These are phyloP conservation scores for Monosporascus sp. DNA, from an alignment of 2,329 filamentous ascomycete species.

Conservation along the genomic window DNA sequence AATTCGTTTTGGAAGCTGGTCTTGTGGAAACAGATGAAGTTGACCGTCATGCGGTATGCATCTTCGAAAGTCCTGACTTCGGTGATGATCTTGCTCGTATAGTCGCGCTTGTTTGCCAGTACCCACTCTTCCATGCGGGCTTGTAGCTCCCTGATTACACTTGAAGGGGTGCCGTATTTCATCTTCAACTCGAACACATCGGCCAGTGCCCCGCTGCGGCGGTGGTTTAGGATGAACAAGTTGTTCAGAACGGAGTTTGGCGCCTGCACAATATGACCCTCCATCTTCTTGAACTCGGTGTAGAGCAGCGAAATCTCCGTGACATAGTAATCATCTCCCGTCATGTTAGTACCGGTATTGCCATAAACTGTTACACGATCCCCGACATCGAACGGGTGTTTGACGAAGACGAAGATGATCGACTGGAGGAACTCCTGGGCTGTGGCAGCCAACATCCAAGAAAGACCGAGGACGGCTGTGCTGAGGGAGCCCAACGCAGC, in stretches of 20 bases:
- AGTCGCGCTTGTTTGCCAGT: constrained; percentile 79
- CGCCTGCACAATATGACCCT: constrained; percentile 91
- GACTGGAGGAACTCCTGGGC: constrained; percentile 94
- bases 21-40: constrained; percentile 97
- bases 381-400: constrained; percentile 94
- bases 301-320: constrained; percentile 90
- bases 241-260: constrained; percentile 92
- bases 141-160: constrained; percentile 75
- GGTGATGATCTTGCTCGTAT: constrained; percentile 78
- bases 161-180: constrained; percentile 81
- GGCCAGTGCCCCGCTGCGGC: constrained; percentile 80
- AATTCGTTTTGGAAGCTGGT: constrained; percentile 95
- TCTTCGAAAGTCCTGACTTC: constrained; percentile 76
- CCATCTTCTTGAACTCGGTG: constrained; percentile 98
- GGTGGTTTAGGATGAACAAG: constrained; percentile 91
- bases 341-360: constrained; percentile 71
- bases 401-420: constrained; percentile 92
- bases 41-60: constrained; percentile 79
- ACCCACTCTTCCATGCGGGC: constrained; percentile 79
- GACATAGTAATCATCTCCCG: constrained; percentile 91
- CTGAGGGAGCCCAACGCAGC: constrained; percentile 86
- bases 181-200: constrained; percentile 80
- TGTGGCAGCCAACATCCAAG: constrained; percentile 88
- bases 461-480: constrained; percentile 79
- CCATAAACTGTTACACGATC: constrained; percentile 90